Percentiles rank a stretch among this genome's conserved stretches.
Evolutionary conservation across 2,329 filamentous ascomycete species (phyloP).

Genomic region (Trichoderma arundinaceum): DNA sequence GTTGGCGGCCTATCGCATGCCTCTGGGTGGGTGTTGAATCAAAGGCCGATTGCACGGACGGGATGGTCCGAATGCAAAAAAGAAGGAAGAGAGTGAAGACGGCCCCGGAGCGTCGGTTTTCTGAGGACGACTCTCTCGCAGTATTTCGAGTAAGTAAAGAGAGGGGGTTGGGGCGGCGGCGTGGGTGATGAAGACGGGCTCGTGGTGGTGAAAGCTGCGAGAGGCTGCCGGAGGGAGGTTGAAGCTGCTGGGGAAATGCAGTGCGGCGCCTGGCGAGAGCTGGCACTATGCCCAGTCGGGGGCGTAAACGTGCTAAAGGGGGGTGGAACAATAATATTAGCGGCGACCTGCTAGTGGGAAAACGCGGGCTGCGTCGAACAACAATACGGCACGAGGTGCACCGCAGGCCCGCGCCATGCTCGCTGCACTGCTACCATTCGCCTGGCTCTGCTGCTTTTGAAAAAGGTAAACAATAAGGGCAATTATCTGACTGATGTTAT

Average conservation of each 20-base stretch:
- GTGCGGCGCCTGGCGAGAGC: constrained; percentile 28
- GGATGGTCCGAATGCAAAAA: constrained; percentile 8
- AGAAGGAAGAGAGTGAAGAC: constrained; percentile 17
- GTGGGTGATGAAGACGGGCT: constrained; percentile 34
- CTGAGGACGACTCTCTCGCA: not conserved
- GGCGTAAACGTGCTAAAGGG: constrained; percentile 31
- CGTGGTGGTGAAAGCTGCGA: constrained; percentile 29
- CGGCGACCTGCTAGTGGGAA: not conserved
- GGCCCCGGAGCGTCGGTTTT: not conserved
- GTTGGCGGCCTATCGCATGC: constrained; percentile 30
- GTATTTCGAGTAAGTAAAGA: not conserved
- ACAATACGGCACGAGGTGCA: constrained; percentile 20
- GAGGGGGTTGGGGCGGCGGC: constrained; percentile 32
- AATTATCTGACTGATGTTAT: too few species aligned
- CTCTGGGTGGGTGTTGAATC: constrained; percentile 8
- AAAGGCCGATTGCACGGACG: constrained; percentile 18
- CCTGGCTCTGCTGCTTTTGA: not conserved
- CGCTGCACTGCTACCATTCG: constrained; percentile 25
- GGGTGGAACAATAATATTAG: constrained; percentile 31
- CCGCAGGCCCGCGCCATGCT: constrained; percentile 3
- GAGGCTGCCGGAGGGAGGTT: constrained; percentile 40
- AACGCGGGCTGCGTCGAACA: constrained; percentile 28
- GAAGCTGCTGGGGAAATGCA: constrained; percentile 33
- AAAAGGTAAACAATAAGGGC: not conserved
- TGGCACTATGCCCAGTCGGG: constrained; percentile 33